Base-by-base conservation (phyloP, 345 rosid genomes). In the Luvunga scandens region DNA sequence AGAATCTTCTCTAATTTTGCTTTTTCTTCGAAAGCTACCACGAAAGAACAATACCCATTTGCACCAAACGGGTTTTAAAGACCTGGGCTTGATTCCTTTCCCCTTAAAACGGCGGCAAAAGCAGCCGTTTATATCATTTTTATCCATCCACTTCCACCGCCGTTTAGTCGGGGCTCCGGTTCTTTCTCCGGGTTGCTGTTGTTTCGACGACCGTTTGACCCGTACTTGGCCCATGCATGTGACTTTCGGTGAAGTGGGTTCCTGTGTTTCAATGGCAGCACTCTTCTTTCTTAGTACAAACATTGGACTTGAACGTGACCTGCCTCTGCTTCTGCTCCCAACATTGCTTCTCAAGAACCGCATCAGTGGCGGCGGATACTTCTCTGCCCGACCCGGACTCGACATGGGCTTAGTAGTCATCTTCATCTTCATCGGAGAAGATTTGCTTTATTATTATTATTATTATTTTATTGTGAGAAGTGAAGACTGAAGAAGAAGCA, bases 161-260 rank as follows among this genome's bases (percentile, higher is more conserved):
- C 70, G 70, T 64, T 71, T 76, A 16, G 5, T 60, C 64, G 69
- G 61, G 21, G 82, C 80, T 42, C 75, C 80, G 24, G 75, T 75
- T 67, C 80, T 72, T 24, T 53, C 53, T 25, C 75, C 79, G 81
- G 81, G 84, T 77, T 87, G 84, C 62, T 88, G 89, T 39, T 42
- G 48, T 45, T 45, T 45, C 18, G 50, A 45, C 33, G 93, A 87
- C 25, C 97, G 87, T 30, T 82, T 82, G 80, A 89, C 95, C 65
- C 94, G 93, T 71, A 95, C 98, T 78, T 95, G 98, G 28, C 98
- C 98, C 92, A 95, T 92, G 98, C 98, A 95, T 39, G 98, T 93
- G 50, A 95, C 98, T 79, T 91, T 92, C 0, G 98, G 98, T 13
- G 98, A 95, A 56, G 97, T 78, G 21, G 98, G 98, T 67, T 95